These are phyloP conservation scores for Leavenworthia alabamica DNA, from an alignment of 345 rosid species.

Conservation along the genomic window DNA sequence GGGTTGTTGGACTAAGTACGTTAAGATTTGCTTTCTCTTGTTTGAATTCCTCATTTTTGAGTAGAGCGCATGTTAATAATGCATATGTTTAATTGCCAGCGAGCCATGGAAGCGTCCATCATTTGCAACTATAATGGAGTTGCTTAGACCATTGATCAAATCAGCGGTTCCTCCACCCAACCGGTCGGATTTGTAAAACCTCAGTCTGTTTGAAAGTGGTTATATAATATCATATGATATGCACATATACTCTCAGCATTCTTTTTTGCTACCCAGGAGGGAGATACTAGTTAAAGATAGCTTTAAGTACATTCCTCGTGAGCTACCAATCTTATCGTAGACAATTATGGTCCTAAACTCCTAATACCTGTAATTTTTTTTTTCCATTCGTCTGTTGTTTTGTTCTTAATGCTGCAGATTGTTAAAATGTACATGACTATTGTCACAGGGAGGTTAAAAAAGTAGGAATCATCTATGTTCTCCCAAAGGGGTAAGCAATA, in stretches of 20 bases:
- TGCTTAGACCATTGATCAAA: slow-evolving; percentile 67
- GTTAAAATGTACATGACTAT: slow-evolving; percentile 26
- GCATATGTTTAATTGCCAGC: slow-evolving; percentile 34
- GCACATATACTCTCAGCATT: slow-evolving; percentile 63
- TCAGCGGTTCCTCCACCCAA: slow-evolving; percentile 51
- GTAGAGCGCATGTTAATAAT: not conserved
- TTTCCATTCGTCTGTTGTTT: not conserved
- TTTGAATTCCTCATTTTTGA: not conserved
- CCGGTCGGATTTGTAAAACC: slow-evolving; percentile 43
- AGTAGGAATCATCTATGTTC: not conserved
- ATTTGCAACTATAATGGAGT: slow-evolving; percentile 73
- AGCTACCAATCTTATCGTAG: not conserved
- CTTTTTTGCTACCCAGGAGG: slow-evolving; percentile 43
- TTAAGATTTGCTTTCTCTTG: not conserved
- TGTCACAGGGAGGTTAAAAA: slow-evolving; percentile 16
- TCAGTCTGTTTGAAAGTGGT: slow-evolving; percentile 18
- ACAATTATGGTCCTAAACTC: not conserved
- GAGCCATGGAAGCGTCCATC: slow-evolving; percentile 99
- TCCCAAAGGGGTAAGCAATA: slow-evolving; percentile 20
- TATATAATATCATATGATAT: slow-evolving; percentile 28
- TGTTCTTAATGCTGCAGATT: slow-evolving; percentile 4
- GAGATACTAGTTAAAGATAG: slow-evolving; percentile 35
- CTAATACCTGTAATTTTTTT: not conserved
- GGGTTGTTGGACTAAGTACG: slow-evolving; percentile 91
- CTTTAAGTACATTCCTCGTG: slow-evolving; percentile 33